Evolutionary conservation across 306 rosid genomes (phyloP).

Genomic region (Sicyos edulis): DNA sequence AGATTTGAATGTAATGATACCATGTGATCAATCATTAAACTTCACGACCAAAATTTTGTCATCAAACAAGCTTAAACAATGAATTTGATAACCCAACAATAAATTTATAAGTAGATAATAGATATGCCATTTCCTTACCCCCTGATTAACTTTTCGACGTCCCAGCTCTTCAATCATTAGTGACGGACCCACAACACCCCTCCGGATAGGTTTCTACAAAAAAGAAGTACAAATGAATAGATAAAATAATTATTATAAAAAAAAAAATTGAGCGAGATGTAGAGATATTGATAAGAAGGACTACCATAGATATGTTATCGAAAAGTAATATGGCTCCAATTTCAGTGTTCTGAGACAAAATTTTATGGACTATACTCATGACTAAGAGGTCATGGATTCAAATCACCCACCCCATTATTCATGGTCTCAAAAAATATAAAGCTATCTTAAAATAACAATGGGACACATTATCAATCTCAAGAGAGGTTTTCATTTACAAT

Average conservation of each 20-base stretch:
- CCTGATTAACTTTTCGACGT: slow-evolving; percentile 45
- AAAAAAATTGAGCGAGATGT: slow-evolving; percentile 2
- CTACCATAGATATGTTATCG: too few species aligned
- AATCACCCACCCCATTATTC: too few species aligned
- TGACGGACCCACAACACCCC: slow-evolving; percentile 74
- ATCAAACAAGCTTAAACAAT: neutral
- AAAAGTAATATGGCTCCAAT: too few species aligned
- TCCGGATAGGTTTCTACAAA: slow-evolving; percentile 74
- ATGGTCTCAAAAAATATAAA: too few species aligned
- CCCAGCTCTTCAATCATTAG: slow-evolving; percentile 76
- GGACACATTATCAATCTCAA: too few species aligned
- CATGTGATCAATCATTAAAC: neutral
- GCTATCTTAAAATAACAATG: too few species aligned
- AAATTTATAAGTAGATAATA: slow-evolving; percentile 5
- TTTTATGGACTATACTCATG: too few species aligned
- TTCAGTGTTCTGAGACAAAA: too few species aligned
- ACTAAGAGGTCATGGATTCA: too few species aligned
- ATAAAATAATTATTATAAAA: neutral
- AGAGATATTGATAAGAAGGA: neutral
- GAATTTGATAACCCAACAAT: neutral
- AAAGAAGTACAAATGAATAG: neutral
- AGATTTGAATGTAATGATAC: slow-evolving; percentile 1
- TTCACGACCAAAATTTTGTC: neutral
- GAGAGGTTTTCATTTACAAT: too few species aligned
- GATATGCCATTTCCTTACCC: slow-evolving; percentile 40